Base-by-base conservation (phyloP, 345 rosid species). In the Turritis glabra region DNA sequence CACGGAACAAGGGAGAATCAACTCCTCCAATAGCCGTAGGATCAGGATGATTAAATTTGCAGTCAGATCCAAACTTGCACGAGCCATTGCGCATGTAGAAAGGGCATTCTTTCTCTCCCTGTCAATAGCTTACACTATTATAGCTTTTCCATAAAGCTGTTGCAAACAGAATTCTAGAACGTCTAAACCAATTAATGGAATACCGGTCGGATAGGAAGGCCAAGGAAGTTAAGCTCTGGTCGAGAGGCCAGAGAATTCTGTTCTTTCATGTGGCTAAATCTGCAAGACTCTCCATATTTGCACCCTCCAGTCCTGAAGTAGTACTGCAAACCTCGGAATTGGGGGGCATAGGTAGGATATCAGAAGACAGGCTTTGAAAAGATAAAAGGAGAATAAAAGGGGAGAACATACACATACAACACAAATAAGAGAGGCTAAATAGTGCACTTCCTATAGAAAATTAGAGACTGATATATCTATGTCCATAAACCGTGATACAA, bases 31-130 rank as follows among this genome's bases (percentile, higher is more conserved):
- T 80, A 71, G 82, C 76, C 4, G 83, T 85, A 47, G 98, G 98
- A 77, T 96, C 95, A 7, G 99, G 99, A 90, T 96, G 99, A 80
- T 89, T 90, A 76, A 88, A 96, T 79, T 78, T 87, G 90, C 99
- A 96, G 83, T 77, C 89, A 47, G 84, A 70, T 53, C 90, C 96
- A 79, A 80, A 96, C 78, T 90, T 96, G 85, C 99, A 96, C 69
- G 98, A 89, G 74, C 97, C 98, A 71, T 86, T 89, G 12, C 97
- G 98, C 97, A 96, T 96, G 85, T 89, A 96, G 82, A 82, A 92
- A 3, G 89, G 92, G 44, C 99, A 92, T 77, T 96, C 98, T 81
- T 73, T 89, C 85, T 87, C 97, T 78, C 90, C 95, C 99, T 96
- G 87, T 7, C 33, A 80, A 63, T 23, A 66, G 77, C 69, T 37